A percentile compares a stretch with the other conserved stretches of the same genome.
Evolutionary conservation across 2,329 filamentous ascomycete species (phyloP).

Genomic region (Talaromyces piceae): DNA sequence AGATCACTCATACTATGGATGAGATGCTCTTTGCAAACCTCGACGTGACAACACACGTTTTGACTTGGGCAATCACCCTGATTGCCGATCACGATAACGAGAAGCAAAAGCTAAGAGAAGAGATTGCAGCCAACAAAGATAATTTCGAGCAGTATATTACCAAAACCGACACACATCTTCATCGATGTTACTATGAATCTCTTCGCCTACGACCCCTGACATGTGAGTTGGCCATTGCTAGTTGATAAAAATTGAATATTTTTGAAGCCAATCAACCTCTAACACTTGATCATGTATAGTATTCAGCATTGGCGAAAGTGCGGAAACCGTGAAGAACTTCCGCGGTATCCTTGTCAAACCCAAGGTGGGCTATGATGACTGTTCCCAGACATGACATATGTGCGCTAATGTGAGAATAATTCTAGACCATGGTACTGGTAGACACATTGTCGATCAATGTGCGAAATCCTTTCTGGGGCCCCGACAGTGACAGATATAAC

Average conservation of each 20-base stretch:
- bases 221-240: background rate
- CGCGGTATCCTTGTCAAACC: slow-evolving; percentile 12
- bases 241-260: too few relatives aligned
- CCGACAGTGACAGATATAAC: slow-evolving; percentile 27
- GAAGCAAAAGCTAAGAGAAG: background rate
- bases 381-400: background rate
- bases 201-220: slow-evolving; percentile 14
- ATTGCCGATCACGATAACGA: slow-evolving; percentile 15
- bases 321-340: background rate
- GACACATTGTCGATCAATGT: slow-evolving; percentile 41
- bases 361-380: background rate
- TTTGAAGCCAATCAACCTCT: background rate
- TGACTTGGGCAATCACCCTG: slow-evolving; percentile 40
- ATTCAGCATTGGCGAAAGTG: background rate
- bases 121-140: background rate
- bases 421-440: slow-evolving; percentile 30
- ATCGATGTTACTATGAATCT: slow-evolving; percentile 25
- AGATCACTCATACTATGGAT: slow-evolving; percentile 39
- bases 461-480: slow-evolving; percentile 32
- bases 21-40: slow-evolving; percentile 43
- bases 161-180: slow-evolving; percentile 18
- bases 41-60: slow-evolving; percentile 38
- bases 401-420: background rate
- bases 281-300: background rate
- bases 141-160: background rate